Evolutionary conservation across 2,329 filamentous ascomycete species (phyloP), one percentile per base, ranked within the genome.

Genomic region (Nemania serpens): DNA sequence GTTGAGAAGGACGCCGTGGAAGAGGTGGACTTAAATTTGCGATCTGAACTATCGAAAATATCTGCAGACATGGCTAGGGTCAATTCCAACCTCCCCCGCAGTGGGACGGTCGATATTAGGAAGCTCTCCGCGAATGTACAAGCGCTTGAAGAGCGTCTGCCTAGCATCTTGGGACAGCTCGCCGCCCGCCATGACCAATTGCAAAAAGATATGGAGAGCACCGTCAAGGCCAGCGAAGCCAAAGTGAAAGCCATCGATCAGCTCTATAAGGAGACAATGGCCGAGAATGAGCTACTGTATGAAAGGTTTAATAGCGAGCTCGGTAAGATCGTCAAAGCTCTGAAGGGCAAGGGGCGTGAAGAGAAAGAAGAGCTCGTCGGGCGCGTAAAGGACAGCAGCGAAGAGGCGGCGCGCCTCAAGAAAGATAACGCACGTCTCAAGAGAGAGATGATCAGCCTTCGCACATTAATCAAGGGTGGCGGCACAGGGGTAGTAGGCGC

Each of bases 261-360:
- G 76, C 79, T 97, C 53, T 96, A 96, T 78, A 90, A 91, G 66
- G 92, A 97, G 71, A 86, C 88, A 15, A 92, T 88, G 69, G 91
- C 91, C 0, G 94, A 98, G 79, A 98, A 97, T 69, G 93, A 97
- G 77, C 85, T 94, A 33, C 81, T 98, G 57, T 97, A 97, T 75
- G 90, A 94, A 67, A 89, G 88, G 62, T 97, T 97, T 80, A 97
- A 97, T 70, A 85, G 87, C n/a, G 94, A 97, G 77, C 79, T 98
- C 49, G 89, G 86, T 68, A 92, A 90, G 78, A 91, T 97, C 62
- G 82, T 93, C 45, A 89, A 87, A 74, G 91, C 89, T 42, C 82
- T 95, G 49, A 87, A 86, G 74, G 85, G 85, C 62, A 89, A 88
- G 66, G 85, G 86, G 3, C 89, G 90, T 50, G 89, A 91, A 43